Evolutionary conservation across 2,329 filamentous ascomycete species (phyloP), one percentile per base, ranked within the genome.

Genomic region (Paradendryphiella salina): DNA sequence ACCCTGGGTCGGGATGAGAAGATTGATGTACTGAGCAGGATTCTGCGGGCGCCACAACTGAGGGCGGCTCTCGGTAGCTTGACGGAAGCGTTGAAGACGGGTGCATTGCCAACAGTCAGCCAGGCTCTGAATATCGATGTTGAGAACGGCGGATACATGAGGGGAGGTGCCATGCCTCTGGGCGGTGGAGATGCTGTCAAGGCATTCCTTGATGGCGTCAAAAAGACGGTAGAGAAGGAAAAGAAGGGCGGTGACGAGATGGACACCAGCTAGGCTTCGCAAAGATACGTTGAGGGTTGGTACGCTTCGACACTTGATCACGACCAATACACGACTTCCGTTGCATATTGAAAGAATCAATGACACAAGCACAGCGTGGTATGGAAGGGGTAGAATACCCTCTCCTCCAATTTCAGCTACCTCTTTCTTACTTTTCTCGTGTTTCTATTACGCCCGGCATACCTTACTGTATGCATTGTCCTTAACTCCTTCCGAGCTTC

Each of bases 21-120:
- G 79, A 90, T 88, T 66, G 79, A 82, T 17, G 82, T 97, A 10
- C 75, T 99, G 35, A 86, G 85, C 71, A 87, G 86, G 67, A 91
- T 97, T 6, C 76, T 97, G 11, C 84, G 89, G 57, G 95, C 89
- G 59, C 93, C 94, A 14, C 94, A 99, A 69, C 91, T 99, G 67
- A 84, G 85, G 54, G 94, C 97, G 73, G 93, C 90, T 60, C 76
- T 96, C 32, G 84, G 85, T 0, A 94, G 88, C 69, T 76, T 99
- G 62, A 96, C 91, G 0, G 85, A 91, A 73, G 94, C 94, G 10
- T 78, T 99, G 47, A 82, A 91, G 50, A 93, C 97, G 63, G 94
- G 94, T 10, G 94, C 93, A 0, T 75, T 99, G 50, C 92, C 93
- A 4, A 95, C 86, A 63, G 88, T 99, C 57, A 88, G 90, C 5